Evolutionary conservation across 2,329 filamentous ascomycete genomes (phyloP), one percentile per base, ranked within the genome.

Genomic region (Huntiella decipiens): DNA sequence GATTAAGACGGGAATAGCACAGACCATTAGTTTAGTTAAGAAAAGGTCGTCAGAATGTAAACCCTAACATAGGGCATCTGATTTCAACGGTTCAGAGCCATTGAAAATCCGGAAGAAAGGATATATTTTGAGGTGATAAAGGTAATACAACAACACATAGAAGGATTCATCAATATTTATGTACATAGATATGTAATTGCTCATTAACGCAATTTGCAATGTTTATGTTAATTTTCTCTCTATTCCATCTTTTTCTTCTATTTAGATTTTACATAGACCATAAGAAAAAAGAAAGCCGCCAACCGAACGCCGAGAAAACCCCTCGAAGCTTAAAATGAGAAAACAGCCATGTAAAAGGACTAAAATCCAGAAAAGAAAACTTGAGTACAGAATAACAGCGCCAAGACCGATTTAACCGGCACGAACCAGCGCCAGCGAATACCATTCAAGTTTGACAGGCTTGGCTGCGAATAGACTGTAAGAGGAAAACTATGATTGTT

Each of bases 1-100:
- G 16, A 22, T 44, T 44, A 44, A 44, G 17, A 36, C 32, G 42
- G 42, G 16, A 44, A 44, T 44, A 44, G 32, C 41, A 44, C 33
- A 31, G 32, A 38, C 17, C 19, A 28, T 1, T 41, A 17, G 17
- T 28, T 41, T 17, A 11, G 7, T 22, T 41, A 28, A 4, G 12
- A 6, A 34, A 41, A 19, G 11, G 11, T 16, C 32, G 19, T 28
- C 2, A 4, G 6, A 28, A 2, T 41, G 2, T 5, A 3, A 16
- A 12, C 6, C 38, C 38, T 13, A 22, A 41, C 28, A 2, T 16
- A n/a, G 38, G 22, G 15, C 4, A 7, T 19, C 2, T 22, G n/a
- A 22, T 13, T 19, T n/a, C 17, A 17, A 17, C 4, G 17, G 17
- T n/a, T 12, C 10, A 19, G 19, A 28, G 10, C 13, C 2, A 12